Percentiles rank a stretch among this genome's conserved stretches.
Evolutionary conservation across 1,284 basidiomycete species (phyloP).

Genomic region (Malassezia vespertilionis): DNA sequence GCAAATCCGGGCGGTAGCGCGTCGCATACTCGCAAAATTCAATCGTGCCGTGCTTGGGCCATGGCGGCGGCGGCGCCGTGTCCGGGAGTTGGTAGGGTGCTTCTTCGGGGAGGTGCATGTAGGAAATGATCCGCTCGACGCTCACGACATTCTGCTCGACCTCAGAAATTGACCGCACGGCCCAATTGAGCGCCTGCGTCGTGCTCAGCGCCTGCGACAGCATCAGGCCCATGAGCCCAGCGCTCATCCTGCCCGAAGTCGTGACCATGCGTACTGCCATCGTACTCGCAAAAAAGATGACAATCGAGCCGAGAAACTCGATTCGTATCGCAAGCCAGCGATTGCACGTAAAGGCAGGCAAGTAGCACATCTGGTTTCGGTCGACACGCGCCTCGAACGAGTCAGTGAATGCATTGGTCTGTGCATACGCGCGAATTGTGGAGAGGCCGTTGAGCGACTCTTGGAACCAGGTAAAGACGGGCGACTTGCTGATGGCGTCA

Average conservation of each 20-base stretch:
- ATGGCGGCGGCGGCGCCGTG: conserved; percentile 49
- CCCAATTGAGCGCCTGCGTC: conserved; percentile 56
- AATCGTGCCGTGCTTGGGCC: conserved; percentile 68
- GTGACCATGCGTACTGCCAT: conserved; percentile 58
- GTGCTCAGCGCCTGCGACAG: conserved; percentile 60
- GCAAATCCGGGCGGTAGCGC: conserved; percentile 69
- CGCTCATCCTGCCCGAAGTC: conserved; percentile 57
- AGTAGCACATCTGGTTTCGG: conserved; percentile 67
- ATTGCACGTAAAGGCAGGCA: conserved; percentile 59
- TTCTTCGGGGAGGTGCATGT: conserved; percentile 66
- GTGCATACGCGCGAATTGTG: conserved; percentile 61
- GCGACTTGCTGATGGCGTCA: conserved; percentile 77
- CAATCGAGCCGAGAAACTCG: conserved; percentile 63
- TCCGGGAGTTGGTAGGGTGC: conserved; percentile 54
- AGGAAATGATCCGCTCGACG: conserved; percentile 53
- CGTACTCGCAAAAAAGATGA: conserved; percentile 65
- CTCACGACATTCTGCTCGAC: conserved; percentile 90
- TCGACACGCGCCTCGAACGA: conserved; percentile 71
- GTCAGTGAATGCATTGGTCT: conserved; percentile 57
- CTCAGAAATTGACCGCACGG: conserved; percentile 78
- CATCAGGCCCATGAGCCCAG: conserved; percentile 81
- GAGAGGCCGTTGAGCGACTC: conserved; percentile 73
- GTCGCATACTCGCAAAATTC: conserved; percentile 72
- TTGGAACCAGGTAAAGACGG: conserved; percentile 66
- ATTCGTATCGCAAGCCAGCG: conserved; percentile 62